Evolutionary conservation across 108 stramenopile genomes (phyloP), one percentile per base, ranked within the genome.

Genomic region (Discostella pseudostelligera): DNA sequence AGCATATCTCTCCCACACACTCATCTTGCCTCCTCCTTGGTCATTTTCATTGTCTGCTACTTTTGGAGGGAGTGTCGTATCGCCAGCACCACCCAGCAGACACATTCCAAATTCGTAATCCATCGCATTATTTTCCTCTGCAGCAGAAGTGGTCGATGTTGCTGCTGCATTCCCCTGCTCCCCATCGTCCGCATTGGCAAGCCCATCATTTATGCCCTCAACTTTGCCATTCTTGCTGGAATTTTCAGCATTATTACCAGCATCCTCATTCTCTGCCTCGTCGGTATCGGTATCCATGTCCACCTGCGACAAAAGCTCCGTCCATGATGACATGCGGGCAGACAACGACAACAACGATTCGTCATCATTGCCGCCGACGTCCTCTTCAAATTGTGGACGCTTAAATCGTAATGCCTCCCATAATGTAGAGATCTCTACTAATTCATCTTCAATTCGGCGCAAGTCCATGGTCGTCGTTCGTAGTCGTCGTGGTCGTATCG

Each of bases 381-480:
- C 56, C n/a, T 26, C 47, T 5, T 69, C 36, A 25, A 39, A 64
- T 29, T 28, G 21, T 37, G 50, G 28, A 11, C 62, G 20, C 54
- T 67, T 59, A 32, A 25, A 32, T 13, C 87, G 73, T 9, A 84
- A 25, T 6, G 76, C 54, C 43, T 85, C 80, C 75, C 83, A 88
- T 40, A 69, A 54, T 8, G 12, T 25, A 39, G 61, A 42, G 16
- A 85, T 40, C 11, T 72, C 69, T 24, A 79, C 54, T 24, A 83
- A 36, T 13, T 70, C 68, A 53, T 81, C 68, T 64, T 87, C 84
- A n/a, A 77, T 70, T 39, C 55, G 74, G 59, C 84, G 74, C 4
- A 87, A 72, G 45, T 88, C 87, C 87, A 85, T 85, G 32, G 32
- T 32, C 32, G 32, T 32, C 32, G 32, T 32, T 5, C 4, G 32